A percentile compares a stretch with the other conserved stretches of the same genome.
Evolutionary conservation across 495 filamentous ascomycete species (phyloP).

Genomic region (Aspergillus sclerotioniger): DNA sequence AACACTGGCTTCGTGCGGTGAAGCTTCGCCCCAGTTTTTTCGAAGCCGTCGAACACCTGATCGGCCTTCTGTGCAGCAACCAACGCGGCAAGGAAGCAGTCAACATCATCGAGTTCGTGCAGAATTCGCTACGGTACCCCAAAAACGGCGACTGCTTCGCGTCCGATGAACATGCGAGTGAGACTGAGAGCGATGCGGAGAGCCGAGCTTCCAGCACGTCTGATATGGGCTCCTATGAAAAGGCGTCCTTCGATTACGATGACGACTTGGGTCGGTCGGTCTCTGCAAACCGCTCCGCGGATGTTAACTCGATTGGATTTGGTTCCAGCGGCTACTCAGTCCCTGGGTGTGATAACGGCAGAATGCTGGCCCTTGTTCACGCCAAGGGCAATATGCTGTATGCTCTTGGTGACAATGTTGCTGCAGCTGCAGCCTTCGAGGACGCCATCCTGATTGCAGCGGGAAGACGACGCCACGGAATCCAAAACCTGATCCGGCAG

Average conservation of each 20-base stretch:
- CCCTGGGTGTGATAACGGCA: conserved; percentile 84
- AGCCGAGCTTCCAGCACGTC: conserved; percentile 50
- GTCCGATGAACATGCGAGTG: conserved; percentile 53
- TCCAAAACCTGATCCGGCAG: conserved; percentile 75
- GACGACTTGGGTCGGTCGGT: conserved; percentile 40
- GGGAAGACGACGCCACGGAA: conserved; percentile 67
- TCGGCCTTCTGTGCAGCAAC: conserved; percentile 79
- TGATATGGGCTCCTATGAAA: conserved; percentile 53
- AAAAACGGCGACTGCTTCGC: conserved; percentile 49
- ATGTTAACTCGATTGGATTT: conserved; percentile 53
- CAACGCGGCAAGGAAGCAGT: conserved; percentile 84
- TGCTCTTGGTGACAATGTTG: conserved; percentile 77
- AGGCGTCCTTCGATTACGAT: conserved; percentile 56
- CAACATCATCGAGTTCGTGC: conserved; percentile 85
- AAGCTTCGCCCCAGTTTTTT: conserved; percentile 85
- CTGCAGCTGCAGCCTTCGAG: conserved; percentile 88
- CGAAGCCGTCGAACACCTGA: conserved; percentile 94
- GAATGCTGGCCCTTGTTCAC: conserved; percentile 88
- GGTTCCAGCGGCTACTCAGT: conserved; percentile 85
- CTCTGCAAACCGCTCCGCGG: conserved; percentile 27
- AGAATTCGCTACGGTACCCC: conserved; percentile 63
- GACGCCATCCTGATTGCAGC: conserved; percentile 89
- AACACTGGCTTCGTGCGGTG: conserved; percentile 82
- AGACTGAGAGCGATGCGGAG: conserved; percentile 53
- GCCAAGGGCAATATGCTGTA: conserved; percentile 99